Conservation (phyloP, 1,139 yeast genomes). For the Saccharomyces uvarum region DNA sequence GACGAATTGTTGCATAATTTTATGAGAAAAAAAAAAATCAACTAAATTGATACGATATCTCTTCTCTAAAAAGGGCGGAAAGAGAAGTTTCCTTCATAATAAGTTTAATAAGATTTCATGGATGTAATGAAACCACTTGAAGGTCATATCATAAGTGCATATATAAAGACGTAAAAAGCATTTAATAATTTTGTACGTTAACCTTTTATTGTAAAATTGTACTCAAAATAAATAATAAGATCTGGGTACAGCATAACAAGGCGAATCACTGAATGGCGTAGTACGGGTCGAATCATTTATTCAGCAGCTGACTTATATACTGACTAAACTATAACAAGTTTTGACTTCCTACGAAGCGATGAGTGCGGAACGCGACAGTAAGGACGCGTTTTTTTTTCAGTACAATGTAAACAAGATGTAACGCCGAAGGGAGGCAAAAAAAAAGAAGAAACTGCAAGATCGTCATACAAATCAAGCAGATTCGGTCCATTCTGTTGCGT, state of each 20-base stretch:
- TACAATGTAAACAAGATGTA: neutral
- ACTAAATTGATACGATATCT: neutral
- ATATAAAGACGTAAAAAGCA: neutral
- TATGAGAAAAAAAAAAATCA: constrained; percentile 5
- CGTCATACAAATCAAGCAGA: neutral
- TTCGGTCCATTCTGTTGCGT: neutral
- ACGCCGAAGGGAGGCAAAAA: neutral
- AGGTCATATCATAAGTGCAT: neutral
- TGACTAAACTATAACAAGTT: neutral
- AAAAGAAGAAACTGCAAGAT: neutral
- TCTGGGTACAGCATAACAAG: too few species aligned
- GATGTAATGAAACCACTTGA: neutral
- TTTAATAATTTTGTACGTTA: neutral
- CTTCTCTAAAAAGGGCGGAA: neutral
- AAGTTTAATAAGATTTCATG: neutral
- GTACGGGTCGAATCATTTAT: neutral
- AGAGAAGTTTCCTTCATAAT: neutral
- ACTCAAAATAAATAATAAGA: neutral
- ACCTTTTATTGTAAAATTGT: neutral
- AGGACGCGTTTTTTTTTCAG: neutral
- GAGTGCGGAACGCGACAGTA: neutral
- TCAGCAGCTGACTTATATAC: neutral
- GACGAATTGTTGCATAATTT: constrained; percentile 39
- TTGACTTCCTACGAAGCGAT: neutral
- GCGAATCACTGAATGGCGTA: neutral